Base-by-base conservation (phyloP, 2,329 filamentous ascomycete genomes). In the Sarocladiaceae sp. region DNA sequence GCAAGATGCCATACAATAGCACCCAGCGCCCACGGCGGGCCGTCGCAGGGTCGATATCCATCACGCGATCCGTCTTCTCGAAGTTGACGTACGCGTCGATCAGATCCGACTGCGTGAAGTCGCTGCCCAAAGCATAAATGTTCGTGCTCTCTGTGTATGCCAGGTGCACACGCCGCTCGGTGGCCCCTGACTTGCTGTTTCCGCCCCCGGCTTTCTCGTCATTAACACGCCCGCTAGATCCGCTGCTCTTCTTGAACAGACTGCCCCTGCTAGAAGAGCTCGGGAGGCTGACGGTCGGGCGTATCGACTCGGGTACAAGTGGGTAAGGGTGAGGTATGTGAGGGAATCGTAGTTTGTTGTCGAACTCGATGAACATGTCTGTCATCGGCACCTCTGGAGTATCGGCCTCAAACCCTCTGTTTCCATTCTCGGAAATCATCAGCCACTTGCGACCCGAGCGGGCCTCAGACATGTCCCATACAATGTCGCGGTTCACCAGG, bases 291-390 rank as follows among this genome's bases (percentile, higher is more conserved):
- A 29, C 33, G 9, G 50, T 51, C 0, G 66, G 59, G 2, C 65
- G 59, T 24, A 71, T 68, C 0, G 72, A 70, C 33, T 75, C 67
- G 2, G 83, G 82, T 3, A 85, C 68, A 1, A 85, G 61, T 1
- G 82, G 80, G 50, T 82, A 84, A 0, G 83, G 81, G 47, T 83
- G 74, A 1, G 82, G 76, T 34, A 86, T 77, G 48, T 84, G 80
- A 3, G 82, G 81, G 55, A 78, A 82, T 6, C 73, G 70, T 51
- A 78, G 66, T 43, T 69, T 71, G 48, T 76, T 82, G 60, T 86
- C 82, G 49, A 79, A 86, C 45, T 75, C 72, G 45, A 83, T 68
- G 3, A 86, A 64, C 58, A 85, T 75, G 52, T 85, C 80, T 0
- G 80, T 83, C 51, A 85, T 72, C 2, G 78, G 76, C n/a, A 84